Evolutionary conservation across 129 eudicot species (phyloP).

Genomic region (Flaveria linearis): DNA sequence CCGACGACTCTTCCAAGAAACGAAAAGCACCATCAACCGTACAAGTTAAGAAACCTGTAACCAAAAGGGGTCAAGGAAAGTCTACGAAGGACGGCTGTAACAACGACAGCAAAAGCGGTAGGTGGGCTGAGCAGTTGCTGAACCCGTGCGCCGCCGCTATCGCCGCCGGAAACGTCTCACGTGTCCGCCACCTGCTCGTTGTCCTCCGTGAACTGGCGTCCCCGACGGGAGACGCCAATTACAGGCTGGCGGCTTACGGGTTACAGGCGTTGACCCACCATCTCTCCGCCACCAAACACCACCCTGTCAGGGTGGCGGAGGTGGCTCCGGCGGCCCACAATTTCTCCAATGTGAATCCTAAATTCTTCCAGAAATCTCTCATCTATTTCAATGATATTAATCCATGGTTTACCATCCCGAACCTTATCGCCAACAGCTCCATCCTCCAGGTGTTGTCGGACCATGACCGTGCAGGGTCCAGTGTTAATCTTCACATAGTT

Average conservation of each 20-base stretch:
- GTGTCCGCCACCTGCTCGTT: slow-evolving; percentile 69
- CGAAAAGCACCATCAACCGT: slow-evolving; percentile 42
- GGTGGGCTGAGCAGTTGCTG: slow-evolving; percentile 94
- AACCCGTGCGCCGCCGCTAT: slow-evolving; percentile 79
- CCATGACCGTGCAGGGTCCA: slow-evolving; percentile 21
- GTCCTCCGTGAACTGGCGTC: slow-evolving; percentile 77
- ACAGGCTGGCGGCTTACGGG: slow-evolving; percentile 70
- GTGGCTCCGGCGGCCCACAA: slow-evolving; percentile 25
- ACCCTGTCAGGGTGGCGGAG: slow-evolving; percentile 18
- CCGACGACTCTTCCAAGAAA: slow-evolving; percentile 59
- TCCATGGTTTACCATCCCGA: slow-evolving; percentile 86
- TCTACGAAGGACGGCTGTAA: slow-evolving; percentile 11
- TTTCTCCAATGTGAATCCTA: slow-evolving; percentile 55
- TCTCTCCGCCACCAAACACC: slow-evolving; percentile 46
- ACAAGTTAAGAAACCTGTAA: slow-evolving; percentile 44
- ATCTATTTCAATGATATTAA: slow-evolving; percentile 70
- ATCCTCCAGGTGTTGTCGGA: slow-evolving; percentile 66
- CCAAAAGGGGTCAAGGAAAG: slow-evolving; percentile 47
- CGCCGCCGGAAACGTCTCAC: slow-evolving; percentile 51
- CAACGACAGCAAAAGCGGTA: slow-evolving; percentile 50
- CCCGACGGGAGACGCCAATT: slow-evolving; percentile 74
- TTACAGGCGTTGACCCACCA: slow-evolving; percentile 66
- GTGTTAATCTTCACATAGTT: slow-evolving; percentile 57
- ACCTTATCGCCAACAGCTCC: slow-evolving; percentile 76
- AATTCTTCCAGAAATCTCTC: slow-evolving; percentile 55